Base-by-base conservation (phyloP, 2,329 filamentous ascomycete species). In the Cercospora janseana region DNA sequence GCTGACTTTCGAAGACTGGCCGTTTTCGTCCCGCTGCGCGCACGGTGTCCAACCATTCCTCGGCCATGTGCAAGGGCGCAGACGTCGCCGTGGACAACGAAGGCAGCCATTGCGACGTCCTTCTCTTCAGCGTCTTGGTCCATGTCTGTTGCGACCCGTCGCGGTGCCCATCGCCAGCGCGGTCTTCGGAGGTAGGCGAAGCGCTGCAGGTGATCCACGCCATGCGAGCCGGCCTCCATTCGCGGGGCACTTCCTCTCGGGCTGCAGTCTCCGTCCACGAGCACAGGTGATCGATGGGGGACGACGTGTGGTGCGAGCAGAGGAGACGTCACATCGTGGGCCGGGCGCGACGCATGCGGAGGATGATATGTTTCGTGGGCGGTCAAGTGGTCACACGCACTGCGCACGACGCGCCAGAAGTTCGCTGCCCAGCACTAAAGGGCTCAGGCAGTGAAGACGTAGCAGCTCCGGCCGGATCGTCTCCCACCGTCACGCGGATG, bases 11-110 rank as follows among this genome's bases (percentile, higher is more conserved):
- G 8, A 31, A 16, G 28, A 20, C 8, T 10, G 32, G 40, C 29
- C 41, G 38, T 12, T 28, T 21, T 3, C 43, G 40, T 16, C 32
- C 13, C n/a, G 35, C 41, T 41, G 38, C 42, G 15, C 42, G 41
- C 10, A 34, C 51, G 6, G 45, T 40, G 28, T 52, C 45, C 6
- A 52, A 46, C 21, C 52, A 43, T 29, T 51, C 46, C 27, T 60
- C 49, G 3, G 54, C 56, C 6, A 55, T 28, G 12, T 50, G 42
- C 15, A 57, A 34, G 4, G 51, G 56, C 48, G 51, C 47, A 37
- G 38, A 38, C 29, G 46, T 47, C n/a, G 46, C 37, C 10, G 27
- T 13, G 6, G 35, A 18, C 20, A 48, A 20, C 12, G 46, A 26
- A 49, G 46, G 46, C 46, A 43, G 10, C 46, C 46, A 49, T 42